Percentiles rank a stretch among this genome's conserved stretches.
Conservation (phyloP, 495 filamentous ascomycete genomes). For the Hyaloscypha finlandica region DNA sequence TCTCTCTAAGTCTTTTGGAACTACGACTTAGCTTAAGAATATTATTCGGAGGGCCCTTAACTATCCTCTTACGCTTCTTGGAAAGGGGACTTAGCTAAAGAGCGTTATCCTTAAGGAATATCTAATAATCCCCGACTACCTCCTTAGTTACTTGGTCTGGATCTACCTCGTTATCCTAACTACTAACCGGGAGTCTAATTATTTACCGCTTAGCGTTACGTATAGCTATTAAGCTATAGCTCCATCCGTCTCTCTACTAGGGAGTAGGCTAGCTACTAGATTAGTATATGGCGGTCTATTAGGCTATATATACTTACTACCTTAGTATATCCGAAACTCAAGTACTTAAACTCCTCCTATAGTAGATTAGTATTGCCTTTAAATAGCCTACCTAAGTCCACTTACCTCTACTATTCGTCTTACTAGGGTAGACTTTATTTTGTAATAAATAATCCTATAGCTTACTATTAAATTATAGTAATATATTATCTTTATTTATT, state of each 20-base stretch:
- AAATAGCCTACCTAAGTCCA: background rate
- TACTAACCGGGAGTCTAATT: conserved; percentile 27
- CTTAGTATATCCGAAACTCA: conserved; percentile 27
- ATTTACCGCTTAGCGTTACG: conserved; percentile 29
- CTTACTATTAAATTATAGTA: conserved; percentile 31
- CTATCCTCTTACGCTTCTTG: conserved; percentile 15
- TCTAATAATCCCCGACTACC: conserved; percentile 21
- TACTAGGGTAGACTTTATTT: background rate
- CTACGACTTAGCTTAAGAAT: conserved; percentile 18
- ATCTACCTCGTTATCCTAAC: conserved; percentile 29
- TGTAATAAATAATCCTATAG: conserved; percentile 23
- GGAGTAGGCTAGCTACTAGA: background rate
- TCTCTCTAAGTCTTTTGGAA: conserved; percentile 24
- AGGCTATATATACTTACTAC: conserved; percentile 19
- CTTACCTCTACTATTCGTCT: too few relatives aligned
- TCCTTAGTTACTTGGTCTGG: conserved; percentile 22
- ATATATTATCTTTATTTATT: conserved; percentile 30
- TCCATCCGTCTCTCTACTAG: conserved; percentile 5
- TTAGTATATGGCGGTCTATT: conserved; percentile 21
- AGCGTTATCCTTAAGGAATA: conserved; percentile 20
- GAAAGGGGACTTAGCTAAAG: conserved; percentile 23
- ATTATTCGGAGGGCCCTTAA: too few relatives aligned
- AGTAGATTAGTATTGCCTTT: conserved; percentile 19
- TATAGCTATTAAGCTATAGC: conserved; percentile 29
- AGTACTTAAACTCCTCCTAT: conserved; percentile 28